Evolutionary conservation across 1,284 basidiomycete genomes (phyloP), one percentile per base, ranked within the genome.

Genomic region (Papiliotrema fonsecae): DNA sequence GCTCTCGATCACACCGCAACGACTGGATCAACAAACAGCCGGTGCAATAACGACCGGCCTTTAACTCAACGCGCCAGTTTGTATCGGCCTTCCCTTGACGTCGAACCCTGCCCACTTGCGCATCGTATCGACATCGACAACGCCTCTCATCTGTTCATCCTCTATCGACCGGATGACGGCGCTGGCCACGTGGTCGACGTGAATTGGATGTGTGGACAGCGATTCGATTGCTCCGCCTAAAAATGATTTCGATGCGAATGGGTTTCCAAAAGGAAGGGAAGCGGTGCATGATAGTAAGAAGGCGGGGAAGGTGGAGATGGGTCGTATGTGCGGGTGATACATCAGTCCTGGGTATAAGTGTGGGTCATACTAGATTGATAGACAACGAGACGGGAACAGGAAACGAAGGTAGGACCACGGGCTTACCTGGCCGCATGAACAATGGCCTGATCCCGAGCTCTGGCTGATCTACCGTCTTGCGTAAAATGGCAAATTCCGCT

Each of bases 151-250:
- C 38, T 88, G 73, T 41, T 72, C 71, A 44, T 72, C 60, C 22
- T 65, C 65, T 34, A 74, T 68, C 35, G 60, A 54, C 38, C 55
- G 47, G 25, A 72, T 35, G 1, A 91, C 81, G 0, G 92, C 90
- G 60, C 86, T 83, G 1, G 87, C 94, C 32, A 98, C 90, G 52
- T 94, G 91, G 62, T 98, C 94, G 24, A 97, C 89, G 66, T 98
- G 94, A 41, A 98, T 83, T 0, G 96, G 92, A 24, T 86, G 88
- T 46, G 86, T 85, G 11, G 80, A 83, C 27, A 97, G 75, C 1
- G 88, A 83, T 31, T 83, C 78, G 26, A 62, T 50, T 84, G 71
- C 22, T 55, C 62, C 55, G 48, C 57, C 58, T n/a, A 66, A 45
- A 25, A 58, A 25, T 69, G 67, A 52, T 75, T 62, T 37, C 64